phyloP scores from a whole-genome alignment of 2,329 filamentous ascomycete species.

The Xylariaceae sp. region DNA sequence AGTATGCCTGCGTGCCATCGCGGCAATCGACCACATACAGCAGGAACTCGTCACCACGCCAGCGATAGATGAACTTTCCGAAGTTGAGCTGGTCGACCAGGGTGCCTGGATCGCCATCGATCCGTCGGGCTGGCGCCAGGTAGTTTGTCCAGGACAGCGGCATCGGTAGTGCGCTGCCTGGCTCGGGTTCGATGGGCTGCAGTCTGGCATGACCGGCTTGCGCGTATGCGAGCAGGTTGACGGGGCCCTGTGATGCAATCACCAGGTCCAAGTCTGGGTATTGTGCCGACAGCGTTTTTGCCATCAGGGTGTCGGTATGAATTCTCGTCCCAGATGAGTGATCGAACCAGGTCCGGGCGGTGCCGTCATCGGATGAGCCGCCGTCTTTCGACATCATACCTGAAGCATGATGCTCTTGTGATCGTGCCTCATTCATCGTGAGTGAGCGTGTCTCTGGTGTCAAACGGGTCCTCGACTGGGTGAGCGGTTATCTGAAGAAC shows the following conservation, averaged over 20 bases:
- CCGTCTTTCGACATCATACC: no score
- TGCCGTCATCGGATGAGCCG: constrained; percentile 11
- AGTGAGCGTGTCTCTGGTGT: no score
- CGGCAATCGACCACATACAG: constrained; percentile 39
- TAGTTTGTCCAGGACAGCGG: constrained; percentile 37
- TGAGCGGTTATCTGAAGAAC: no score
- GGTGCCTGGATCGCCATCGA: constrained; percentile 33
- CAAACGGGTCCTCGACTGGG: no score
- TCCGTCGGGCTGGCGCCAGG: constrained; percentile 35
- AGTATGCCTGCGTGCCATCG: constrained; percentile 32
- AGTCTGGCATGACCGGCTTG: constrained; percentile 34
- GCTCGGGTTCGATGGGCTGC: constrained; percentile 15
- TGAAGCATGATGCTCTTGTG: no score
- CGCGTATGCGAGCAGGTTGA: constrained; percentile 39
- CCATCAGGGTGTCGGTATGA: constrained; percentile 40
- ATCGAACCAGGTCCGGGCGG: constrained; percentile 30
- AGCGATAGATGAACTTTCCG: constrained; percentile 39
- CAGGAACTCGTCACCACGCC: constrained; percentile 38
- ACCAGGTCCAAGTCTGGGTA: constrained; percentile 40
- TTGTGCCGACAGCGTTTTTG: constrained; percentile 34
- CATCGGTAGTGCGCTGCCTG: constrained; percentile 20
- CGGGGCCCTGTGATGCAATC: constrained; percentile 29
- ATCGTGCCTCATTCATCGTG: no score
- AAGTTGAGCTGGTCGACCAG: constrained; percentile 31
- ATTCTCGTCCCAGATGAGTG: constrained; percentile 37